Percentiles rank a stretch among this genome's conserved stretches.
Evolutionary conservation across 441 rosid genomes (phyloP).

Genomic region (Pelargonium cotyledonis): DNA sequence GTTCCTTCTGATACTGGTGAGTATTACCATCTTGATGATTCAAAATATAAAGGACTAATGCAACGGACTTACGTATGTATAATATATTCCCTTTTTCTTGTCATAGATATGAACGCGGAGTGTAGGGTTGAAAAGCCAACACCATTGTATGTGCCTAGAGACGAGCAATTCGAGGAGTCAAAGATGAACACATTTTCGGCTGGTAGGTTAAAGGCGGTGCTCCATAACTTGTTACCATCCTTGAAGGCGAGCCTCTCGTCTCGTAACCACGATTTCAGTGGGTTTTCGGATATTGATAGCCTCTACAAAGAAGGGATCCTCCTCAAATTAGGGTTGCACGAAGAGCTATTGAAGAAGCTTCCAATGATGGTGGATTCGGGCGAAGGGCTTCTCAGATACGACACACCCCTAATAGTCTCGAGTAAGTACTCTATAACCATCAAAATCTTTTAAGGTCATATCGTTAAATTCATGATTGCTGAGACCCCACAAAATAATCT

Average conservation of each 20-base stretch:
- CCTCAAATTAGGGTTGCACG: slow-evolving; percentile 68
- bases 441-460: not conserved
- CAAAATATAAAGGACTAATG: too few species aligned
- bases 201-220: slow-evolving; percentile 64
- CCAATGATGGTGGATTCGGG: slow-evolving; percentile 67
- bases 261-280: slow-evolving; percentile 46
- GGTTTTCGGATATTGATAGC: slow-evolving; percentile 64
- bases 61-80: not conserved
- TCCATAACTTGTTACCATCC: slow-evolving; percentile 65
- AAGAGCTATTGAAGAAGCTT: slow-evolving; percentile 60
- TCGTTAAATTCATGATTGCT: too few species aligned
- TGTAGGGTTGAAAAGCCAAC: slow-evolving; percentile 76
- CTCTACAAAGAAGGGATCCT: slow-evolving; percentile 86
- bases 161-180: slow-evolving; percentile 84
- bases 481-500: too few species aligned
- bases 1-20: slow-evolving; percentile 46
- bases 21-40: not conserved
- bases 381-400: slow-evolving; percentile 67
- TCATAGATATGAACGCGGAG: slow-evolving; percentile 51
- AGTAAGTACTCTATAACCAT: slow-evolving; percentile 41
- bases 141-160: slow-evolving; percentile 87
- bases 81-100: too few species aligned
- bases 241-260: slow-evolving; percentile 69
- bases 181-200: slow-evolving; percentile 55
- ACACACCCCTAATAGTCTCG: slow-evolving; percentile 70